Percentiles rank a stretch among this genome's conserved stretches.
phyloP scores from a whole-genome alignment of 441 rosid genomes.

The Pelargonium myrrhifolium region DNA sequence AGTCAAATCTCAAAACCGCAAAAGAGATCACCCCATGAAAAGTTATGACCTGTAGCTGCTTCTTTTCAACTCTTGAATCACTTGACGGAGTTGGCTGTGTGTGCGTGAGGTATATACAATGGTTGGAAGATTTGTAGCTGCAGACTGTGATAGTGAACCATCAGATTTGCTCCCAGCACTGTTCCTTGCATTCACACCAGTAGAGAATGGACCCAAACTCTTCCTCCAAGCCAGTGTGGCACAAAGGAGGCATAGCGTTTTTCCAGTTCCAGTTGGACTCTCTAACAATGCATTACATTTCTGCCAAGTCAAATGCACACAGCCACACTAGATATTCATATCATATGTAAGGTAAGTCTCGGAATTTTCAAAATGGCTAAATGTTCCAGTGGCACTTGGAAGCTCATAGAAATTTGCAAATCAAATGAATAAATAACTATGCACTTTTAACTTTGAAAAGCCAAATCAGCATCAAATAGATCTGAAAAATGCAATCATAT shows the following conservation, averaged over 20 bases:
- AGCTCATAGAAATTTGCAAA: not conserved
- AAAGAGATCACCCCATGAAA: constrained; percentile 4
- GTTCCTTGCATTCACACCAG: constrained; percentile 37
- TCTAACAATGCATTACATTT: constrained; percentile 86
- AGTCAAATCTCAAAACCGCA: constrained; percentile 8
- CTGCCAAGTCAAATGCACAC: constrained; percentile 31
- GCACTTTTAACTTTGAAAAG: not conserved
- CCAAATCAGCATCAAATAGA: not conserved
- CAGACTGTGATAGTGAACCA: constrained; percentile 26
- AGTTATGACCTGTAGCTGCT: constrained; percentile 67
- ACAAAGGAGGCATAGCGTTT: constrained; percentile 90
- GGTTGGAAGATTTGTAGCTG: constrained; percentile 45
- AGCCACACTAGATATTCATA: not conserved
- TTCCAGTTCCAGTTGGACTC: constrained; percentile 98
- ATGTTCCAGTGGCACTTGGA: not conserved
- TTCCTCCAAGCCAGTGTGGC: constrained; percentile 97
- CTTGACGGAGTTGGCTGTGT: constrained; percentile 96
- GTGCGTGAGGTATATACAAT: constrained; percentile 83
- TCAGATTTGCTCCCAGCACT: constrained; percentile 29
- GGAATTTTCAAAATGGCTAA: not conserved
- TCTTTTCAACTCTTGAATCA: constrained; percentile 75
- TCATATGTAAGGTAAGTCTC: not conserved
- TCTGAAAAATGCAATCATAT: not conserved
- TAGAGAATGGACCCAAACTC: constrained; percentile 69
- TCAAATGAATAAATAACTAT: not conserved